phyloP scores from a whole-genome alignment of 768 basidiomycete species.

The Leccinum imitatum region DNA sequence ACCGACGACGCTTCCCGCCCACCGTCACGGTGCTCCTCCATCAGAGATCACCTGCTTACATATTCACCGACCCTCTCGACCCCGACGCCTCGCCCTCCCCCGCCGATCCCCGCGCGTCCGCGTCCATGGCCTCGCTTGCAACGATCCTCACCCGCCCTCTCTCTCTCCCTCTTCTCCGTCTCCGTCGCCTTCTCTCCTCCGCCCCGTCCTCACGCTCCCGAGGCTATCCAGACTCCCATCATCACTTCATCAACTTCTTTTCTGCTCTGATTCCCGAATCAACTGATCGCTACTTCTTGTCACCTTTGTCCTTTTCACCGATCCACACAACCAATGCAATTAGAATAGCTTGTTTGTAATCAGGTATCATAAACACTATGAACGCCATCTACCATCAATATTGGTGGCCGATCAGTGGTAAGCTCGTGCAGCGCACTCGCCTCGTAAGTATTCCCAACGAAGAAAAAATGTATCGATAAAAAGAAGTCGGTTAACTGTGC shows the following conservation, averaged over 20 bases:
- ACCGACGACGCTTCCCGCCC: conserved; percentile 22
- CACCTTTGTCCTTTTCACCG: conserved; percentile 2
- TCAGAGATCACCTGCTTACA: conserved; percentile 20
- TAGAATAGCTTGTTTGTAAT: conserved; percentile 31
- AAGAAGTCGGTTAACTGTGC: conserved; percentile 24
- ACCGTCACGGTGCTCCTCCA: conserved; percentile 10
- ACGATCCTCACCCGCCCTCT: conserved; percentile 7
- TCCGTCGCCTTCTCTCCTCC: conserved; percentile 11
- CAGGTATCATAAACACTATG: conserved; percentile 34
- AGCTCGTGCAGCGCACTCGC: conserved; percentile 18
- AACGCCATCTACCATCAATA: conserved; percentile 15
- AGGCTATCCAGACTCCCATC: conserved; percentile 9
- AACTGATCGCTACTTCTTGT: conserved; percentile 13
- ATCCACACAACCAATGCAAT: conserved; percentile 15
- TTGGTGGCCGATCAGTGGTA: conserved; percentile 20
- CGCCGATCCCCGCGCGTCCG: conserved; percentile 20
- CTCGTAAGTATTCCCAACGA: conserved; percentile 26
- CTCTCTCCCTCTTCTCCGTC: conserved; percentile 14
- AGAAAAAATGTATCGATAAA: conserved; percentile 16
- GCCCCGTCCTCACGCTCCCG: conserved; percentile 15
- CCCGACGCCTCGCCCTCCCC: conserved; percentile 14
- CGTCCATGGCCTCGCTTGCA: not conserved
- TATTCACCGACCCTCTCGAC: conserved; percentile 25
- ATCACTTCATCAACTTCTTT: conserved; percentile 19
- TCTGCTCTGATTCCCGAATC: conserved; percentile 17